Evolutionary conservation across 1,139 yeast genomes (phyloP).

Genomic region (Suhomyces coccinellae): DNA sequence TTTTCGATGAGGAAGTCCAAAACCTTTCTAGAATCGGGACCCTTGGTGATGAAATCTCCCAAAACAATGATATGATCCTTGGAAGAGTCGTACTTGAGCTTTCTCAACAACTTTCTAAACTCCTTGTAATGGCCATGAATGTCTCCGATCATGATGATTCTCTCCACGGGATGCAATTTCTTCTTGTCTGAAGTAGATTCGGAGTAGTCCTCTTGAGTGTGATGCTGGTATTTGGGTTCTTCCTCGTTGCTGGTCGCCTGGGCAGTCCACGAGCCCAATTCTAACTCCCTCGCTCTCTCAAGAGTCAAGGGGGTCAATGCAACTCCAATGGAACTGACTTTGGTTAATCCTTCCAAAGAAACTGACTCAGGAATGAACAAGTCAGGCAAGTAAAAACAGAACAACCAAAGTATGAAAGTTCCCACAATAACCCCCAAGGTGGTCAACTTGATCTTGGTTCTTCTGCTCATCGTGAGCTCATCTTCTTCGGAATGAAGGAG

Average conservation of each 20-base stretch:
- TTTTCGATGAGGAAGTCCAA: constrained; percentile 64
- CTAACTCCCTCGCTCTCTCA: constrained; percentile 19
- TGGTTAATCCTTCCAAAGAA: constrained; percentile 27
- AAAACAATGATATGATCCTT: constrained; percentile 65
- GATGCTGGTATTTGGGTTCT: constrained; percentile 5
- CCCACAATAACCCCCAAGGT: constrained; percentile 21
- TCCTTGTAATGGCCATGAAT: constrained; percentile 76
- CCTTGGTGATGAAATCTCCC: constrained; percentile 88
- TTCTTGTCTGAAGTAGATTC: not conserved
- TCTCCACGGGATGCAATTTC: constrained; percentile 22
- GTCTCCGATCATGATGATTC: constrained; percentile 78
- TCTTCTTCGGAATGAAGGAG: constrained; percentile 19
- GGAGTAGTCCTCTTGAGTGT: not conserved
- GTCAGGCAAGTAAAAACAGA: constrained; percentile 36
- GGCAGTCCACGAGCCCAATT: constrained; percentile 14
- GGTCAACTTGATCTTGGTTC: constrained; percentile 17
- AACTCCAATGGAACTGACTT: constrained; percentile 28
- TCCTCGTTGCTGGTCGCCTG: not conserved
- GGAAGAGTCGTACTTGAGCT: constrained; percentile 42
- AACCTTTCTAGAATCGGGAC: constrained; percentile 71
- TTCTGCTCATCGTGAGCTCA: constrained; percentile 19
- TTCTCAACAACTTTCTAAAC: constrained; percentile 51
- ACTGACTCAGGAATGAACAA: constrained; percentile 37
- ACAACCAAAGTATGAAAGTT: constrained; percentile 27
- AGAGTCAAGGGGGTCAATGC: constrained; percentile 26